phyloP scores from a whole-genome alignment of 345 rosid genomes.

The Isatis tinctoria region DNA sequence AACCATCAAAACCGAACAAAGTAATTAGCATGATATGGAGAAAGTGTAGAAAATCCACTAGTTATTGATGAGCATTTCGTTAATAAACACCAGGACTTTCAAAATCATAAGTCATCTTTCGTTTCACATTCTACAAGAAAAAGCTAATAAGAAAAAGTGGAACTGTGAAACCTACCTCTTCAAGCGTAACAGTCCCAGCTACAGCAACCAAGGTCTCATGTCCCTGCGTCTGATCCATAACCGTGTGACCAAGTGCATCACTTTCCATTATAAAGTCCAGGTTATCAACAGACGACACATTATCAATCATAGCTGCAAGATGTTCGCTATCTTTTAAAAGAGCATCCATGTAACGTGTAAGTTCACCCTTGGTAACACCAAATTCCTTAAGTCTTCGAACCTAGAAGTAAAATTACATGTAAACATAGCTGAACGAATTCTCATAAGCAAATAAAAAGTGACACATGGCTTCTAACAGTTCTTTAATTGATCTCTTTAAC shows the following conservation, averaged over 20 bases:
- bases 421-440: constrained; percentile 8
- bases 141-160: neutral
- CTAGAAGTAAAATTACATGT: constrained; percentile 38
- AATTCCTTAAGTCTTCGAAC: constrained; percentile 97
- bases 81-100: neutral
- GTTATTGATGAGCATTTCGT: neutral
- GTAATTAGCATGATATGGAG: neutral
- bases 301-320: constrained; percentile 95
- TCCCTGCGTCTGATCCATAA: constrained; percentile 98
- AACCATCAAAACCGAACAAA: constrained; percentile 5
- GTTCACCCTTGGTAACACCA: constrained; percentile 97
- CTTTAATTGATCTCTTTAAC: constrained; percentile 14
- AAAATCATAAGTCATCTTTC: neutral
- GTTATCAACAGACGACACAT: constrained; percentile 97
- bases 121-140: neutral
- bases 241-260: constrained; percentile 92
- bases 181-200: constrained; percentile 89
- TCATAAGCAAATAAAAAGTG: neutral
- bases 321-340: constrained; percentile 98
- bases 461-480: neutral
- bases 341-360: constrained; percentile 97
- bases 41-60: neutral
- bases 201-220: constrained; percentile 87
- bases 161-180: constrained; percentile 54
- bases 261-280: constrained; percentile 98